A percentile compares a stretch with the other conserved stretches of the same genome.
Evolutionary conservation across 345 rosid species (phyloP).

Genomic region (Rhodamnia rubescens): DNA sequence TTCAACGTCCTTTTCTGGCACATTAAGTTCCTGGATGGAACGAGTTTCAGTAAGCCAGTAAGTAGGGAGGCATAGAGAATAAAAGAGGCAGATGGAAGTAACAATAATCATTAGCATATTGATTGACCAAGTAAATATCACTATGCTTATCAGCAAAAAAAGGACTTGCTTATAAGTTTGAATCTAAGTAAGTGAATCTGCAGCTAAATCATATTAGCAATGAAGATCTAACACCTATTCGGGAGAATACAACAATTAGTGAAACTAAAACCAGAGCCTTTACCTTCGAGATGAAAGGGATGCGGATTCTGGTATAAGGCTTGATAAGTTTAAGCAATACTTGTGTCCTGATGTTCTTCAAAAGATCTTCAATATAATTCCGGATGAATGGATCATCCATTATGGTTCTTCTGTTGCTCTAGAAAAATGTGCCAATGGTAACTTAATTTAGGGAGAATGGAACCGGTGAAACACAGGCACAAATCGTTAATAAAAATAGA

Average conservation of each 20-base stretch:
- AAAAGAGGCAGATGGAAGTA: background rate
- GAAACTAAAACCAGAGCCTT: background rate
- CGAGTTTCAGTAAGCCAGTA: background rate
- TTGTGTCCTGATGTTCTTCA: slow-evolving; percentile 97
- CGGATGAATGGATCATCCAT: slow-evolving; percentile 98
- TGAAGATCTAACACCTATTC: background rate
- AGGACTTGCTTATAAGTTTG: background rate
- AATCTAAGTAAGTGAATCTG: background rate
- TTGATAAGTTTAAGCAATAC: slow-evolving; percentile 95
- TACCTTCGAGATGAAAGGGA: slow-evolving; percentile 88
- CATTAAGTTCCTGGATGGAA: slow-evolving; percentile 65
- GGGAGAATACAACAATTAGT: background rate
- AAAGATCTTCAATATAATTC: slow-evolving; percentile 91
- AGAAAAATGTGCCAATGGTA: background rate
- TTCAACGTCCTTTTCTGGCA: slow-evolving; percentile 90
- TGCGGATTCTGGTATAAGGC: slow-evolving; percentile 87
- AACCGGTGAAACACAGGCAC: background rate
- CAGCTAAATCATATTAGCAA: background rate
- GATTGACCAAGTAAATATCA: background rate
- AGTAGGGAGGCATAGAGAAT: background rate
- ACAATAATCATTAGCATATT: background rate
- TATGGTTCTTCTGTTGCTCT: slow-evolving; percentile 90
- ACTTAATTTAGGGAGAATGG: background rate
- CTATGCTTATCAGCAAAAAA: background rate
- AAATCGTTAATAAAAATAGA: background rate